Evolutionary conservation across 768 basidiomycete species (phyloP), one percentile per base, ranked within the genome.

Genomic region (Boletus reticuloceps): DNA sequence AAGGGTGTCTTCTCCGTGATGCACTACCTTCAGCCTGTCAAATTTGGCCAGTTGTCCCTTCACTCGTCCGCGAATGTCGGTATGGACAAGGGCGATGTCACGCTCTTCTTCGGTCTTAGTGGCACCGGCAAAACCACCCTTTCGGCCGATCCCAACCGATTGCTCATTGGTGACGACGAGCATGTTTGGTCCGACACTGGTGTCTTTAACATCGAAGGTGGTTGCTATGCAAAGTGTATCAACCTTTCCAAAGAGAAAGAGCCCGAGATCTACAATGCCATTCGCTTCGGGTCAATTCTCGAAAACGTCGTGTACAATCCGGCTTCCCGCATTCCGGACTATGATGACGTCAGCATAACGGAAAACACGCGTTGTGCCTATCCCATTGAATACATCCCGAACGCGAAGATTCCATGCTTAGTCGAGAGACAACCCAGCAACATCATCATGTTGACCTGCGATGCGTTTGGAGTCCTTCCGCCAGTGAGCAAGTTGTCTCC

Each of bases 1-100:
- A 99, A 99, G 85, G 97, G 97, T 69, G 92, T 99, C 72, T 99
- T 99, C 80, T 93, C 90, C 42, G 94, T 99, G 64, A 99, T 99
- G 96, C 96, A 99, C 77, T 99, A 98, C 74, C 82, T 99, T 57
- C 94, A 96, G 79, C 97, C 97, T 7, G 88, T 98, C 79, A 98
- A 97, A 72, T 98, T 97, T 68, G 94, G 94, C 50, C 94, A 98
- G 72, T 84, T 99, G 51, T 97, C 94, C 22, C 85, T 99, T 51
- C 97, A 99, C 79, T 98, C 96, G 2, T 97, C 94, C 49, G 94
- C 96, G 59, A 99, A 99, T 68, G 92, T 97, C 62, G 94, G 94
- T 53, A 88, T 84, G 60, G 82, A 91, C 57, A 82, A 89, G 50
- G 83, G 83, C 53, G 96, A 98, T 67, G 95, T 98, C 45, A 97